A percentile compares a stretch with the other conserved stretches of the same genome.
phyloP scores from a whole-genome alignment of 805 yeast genomes.

The Ogataea salicorniae region DNA sequence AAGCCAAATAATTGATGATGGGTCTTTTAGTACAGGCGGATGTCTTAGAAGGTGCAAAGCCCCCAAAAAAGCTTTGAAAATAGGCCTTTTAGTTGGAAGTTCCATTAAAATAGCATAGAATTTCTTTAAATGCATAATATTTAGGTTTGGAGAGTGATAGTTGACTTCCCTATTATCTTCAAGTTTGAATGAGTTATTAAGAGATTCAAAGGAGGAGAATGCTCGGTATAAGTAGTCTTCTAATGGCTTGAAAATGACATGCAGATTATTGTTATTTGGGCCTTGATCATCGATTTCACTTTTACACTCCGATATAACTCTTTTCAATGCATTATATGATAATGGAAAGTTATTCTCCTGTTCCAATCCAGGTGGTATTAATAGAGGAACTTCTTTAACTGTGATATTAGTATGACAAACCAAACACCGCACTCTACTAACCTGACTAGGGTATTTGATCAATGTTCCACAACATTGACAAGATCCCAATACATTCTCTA shows the following conservation, averaged over 20 bases:
- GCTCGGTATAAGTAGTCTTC: constrained; percentile 40
- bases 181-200: constrained; percentile 53
- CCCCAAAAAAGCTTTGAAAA: constrained; percentile 48
- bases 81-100: constrained; percentile 59
- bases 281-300: constrained; percentile 4
- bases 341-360: constrained; percentile 13
- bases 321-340: constrained; percentile 31
- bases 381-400: constrained; percentile 1
- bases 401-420: constrained; percentile 46
- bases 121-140: constrained; percentile 41
- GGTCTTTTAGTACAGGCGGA: constrained; percentile 37
- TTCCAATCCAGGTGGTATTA: not conserved
- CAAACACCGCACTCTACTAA: constrained; percentile 49
- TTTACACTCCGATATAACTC: constrained; percentile 33
- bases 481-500: constrained; percentile 11
- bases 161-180: constrained; percentile 19
- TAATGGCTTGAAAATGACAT: constrained; percentile 41
- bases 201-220: constrained; percentile 41
- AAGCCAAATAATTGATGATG: constrained; percentile 50
- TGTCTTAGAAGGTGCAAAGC: constrained; percentile 48
- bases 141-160: constrained; percentile 43
- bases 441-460: constrained; percentile 33
- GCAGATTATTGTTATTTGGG: constrained; percentile 7
- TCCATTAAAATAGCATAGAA: constrained; percentile 42
- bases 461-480: constrained; percentile 47